phyloP scores from a whole-genome alignment of 1,284 basidiomycete genomes.

The Cryptococcus sp. region DNA sequence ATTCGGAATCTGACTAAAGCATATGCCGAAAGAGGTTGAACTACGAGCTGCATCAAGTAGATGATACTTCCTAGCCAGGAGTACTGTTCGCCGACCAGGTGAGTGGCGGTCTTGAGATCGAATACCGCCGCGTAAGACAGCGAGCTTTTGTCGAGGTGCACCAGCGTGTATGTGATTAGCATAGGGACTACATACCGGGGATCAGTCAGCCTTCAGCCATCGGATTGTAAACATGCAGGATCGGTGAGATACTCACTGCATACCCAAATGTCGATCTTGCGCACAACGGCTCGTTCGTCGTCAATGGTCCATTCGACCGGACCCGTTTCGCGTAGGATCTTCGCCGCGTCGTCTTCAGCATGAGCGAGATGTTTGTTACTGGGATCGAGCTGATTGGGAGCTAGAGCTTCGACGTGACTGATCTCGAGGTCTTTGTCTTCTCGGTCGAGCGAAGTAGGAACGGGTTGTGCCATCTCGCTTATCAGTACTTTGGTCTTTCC shows the following conservation, averaged over 20 bases:
- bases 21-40: conserved; percentile 56
- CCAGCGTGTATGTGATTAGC: conserved; percentile 28
- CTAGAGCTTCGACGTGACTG: conserved; percentile 8
- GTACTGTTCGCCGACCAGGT: conserved; percentile 56
- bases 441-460: conserved; percentile 1
- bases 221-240: not conserved
- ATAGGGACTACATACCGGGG: conserved; percentile 15
- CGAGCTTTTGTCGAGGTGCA: conserved; percentile 33
- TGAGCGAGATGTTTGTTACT: conserved; percentile 3
- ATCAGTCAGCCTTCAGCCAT: not conserved
- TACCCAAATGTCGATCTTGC: conserved; percentile 52
- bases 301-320: conserved; percentile 28
- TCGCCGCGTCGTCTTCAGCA: conserved; percentile 24
- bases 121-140: conserved; percentile 35
- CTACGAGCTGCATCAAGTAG: conserved; percentile 57
- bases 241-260: conserved; percentile 41
- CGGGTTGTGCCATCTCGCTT: not conserved
- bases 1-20: conserved; percentile 56
- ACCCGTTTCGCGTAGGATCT: conserved; percentile 13
- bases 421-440: conserved; percentile 14
- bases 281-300: conserved; percentile 27
- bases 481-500: too few relatives aligned
- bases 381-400: not conserved
- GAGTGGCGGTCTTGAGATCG: conserved; percentile 47
- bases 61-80: conserved; percentile 57